These are phyloP conservation scores for Blepharisma japonicum DNA, from an alignment of 73 alveolate species.

Conservation along the genomic window DNA sequence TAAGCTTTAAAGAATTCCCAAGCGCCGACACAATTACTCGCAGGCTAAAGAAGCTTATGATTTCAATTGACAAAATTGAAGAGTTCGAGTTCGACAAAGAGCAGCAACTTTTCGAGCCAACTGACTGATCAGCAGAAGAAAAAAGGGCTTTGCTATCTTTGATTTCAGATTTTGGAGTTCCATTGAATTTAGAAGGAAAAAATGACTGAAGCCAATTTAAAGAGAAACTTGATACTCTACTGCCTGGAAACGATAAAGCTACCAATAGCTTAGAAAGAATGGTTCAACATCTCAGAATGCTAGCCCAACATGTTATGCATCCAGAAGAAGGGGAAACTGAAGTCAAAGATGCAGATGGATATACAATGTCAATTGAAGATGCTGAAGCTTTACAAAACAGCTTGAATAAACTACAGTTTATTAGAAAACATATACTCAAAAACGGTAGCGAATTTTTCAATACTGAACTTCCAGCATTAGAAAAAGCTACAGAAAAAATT, in stretches of 20 bases:
- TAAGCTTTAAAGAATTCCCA: slow-evolving; percentile 86
- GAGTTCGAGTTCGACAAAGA: slow-evolving; percentile 68
- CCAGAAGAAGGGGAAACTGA: slow-evolving; percentile 35
- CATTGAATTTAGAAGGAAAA: slow-evolving; percentile 88
- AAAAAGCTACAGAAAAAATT: slow-evolving; percentile 39
- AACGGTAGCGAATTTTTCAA: slow-evolving; percentile 71
- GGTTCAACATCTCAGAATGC: slow-evolving; percentile 63
- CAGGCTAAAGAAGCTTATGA: slow-evolving; percentile 90
- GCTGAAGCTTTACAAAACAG: slow-evolving; percentile 68
- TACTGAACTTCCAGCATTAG: slow-evolving; percentile 54
- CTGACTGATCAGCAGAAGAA: slow-evolving; percentile 86
- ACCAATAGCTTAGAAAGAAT: slow-evolving; percentile 65
- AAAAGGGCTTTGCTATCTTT: slow-evolving; percentile 69
- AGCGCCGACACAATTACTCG: slow-evolving; percentile 94
- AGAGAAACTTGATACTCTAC: slow-evolving; percentile 48
- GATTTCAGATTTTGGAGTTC: slow-evolving; percentile 87
- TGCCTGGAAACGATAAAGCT: slow-evolving; percentile 26
- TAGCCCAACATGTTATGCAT: slow-evolving; percentile 41
- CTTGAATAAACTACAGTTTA: slow-evolving; percentile 79
- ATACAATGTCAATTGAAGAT: slow-evolving; percentile 66
- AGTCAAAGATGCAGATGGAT: slow-evolving; percentile 80
- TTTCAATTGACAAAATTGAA: slow-evolving; percentile 75
- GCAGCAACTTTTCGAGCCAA: slow-evolving; percentile 64
- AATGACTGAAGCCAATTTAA: slow-evolving; percentile 79
- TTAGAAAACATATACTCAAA: slow-evolving; percentile 80